Conservation (phyloP, 768 basidiomycete species). For the Hortiboletus flavorubellus region DNA sequence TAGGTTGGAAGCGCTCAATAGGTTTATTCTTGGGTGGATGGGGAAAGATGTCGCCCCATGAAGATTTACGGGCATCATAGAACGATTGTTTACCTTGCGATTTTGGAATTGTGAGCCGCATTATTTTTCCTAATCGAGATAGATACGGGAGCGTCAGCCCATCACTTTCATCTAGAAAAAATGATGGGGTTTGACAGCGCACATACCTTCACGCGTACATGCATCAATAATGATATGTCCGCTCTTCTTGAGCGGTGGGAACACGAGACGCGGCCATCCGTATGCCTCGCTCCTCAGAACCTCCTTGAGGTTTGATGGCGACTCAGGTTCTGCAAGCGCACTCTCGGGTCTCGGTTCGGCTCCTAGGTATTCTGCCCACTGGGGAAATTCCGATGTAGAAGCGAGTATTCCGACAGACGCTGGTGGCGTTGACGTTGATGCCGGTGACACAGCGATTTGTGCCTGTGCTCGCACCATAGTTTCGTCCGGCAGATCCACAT, state of each 20-base stretch:
- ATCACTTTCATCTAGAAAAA: slow-evolving; percentile 4
- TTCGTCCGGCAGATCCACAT: slow-evolving; percentile 16
- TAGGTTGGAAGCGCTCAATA: slow-evolving; percentile 54
- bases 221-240: slow-evolving; percentile 92
- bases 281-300: slow-evolving; percentile 73
- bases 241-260: slow-evolving; percentile 87
- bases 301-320: slow-evolving; percentile 42
- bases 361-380: neutral
- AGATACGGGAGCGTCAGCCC: neutral
- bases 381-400: slow-evolving; percentile 7
- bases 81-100: slow-evolving; percentile 95
- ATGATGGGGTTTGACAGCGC: neutral
- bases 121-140: slow-evolving; percentile 66
- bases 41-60: slow-evolving; percentile 95
- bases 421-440: slow-evolving; percentile 15
- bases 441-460: slow-evolving; percentile 3
- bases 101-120: slow-evolving; percentile 87
- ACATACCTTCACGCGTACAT: slow-evolving; percentile 74
- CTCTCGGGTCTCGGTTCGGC: neutral
- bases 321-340: slow-evolving; percentile 9
- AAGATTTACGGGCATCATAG: slow-evolving; percentile 91
- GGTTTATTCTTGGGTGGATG: slow-evolving; percentile 79
- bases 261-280: slow-evolving; percentile 86
- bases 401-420: slow-evolving; percentile 5
- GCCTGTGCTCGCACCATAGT: slow-evolving; percentile 10